Evolutionary conservation across 129 eudicot species (phyloP), one percentile per base, ranked within the genome.

Genomic region (Deinandra increscens): DNA sequence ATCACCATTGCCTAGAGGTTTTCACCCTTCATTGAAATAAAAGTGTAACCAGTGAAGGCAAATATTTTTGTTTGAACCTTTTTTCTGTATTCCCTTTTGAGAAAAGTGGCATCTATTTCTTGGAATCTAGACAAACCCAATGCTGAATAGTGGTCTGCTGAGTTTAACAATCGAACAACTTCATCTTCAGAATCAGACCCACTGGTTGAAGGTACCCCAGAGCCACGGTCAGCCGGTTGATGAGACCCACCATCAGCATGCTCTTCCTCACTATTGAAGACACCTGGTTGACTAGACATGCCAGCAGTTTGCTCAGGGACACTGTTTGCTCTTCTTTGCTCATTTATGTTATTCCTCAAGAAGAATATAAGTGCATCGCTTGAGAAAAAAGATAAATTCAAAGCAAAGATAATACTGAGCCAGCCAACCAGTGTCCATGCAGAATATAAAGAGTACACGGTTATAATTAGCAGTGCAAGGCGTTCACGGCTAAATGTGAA

Each of bases 161-260:
- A 85, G 73, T 94, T 94, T 64, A 94, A 78, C 81, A 94, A 85
- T 36, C 99, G 83, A 75, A 83, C 80, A 82, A 94, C 87, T 85
- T 94, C 99, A 45, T 90, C 93, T 85, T 85, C 97, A 73, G 89
- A 81, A 75, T 89, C 97, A 74, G 87, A 80, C 74, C 91, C 96
- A 82, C 99, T 89, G 3, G 97, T 89, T 50, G 99, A 94, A 75
- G 99, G 85, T 49, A 85, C 73, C 65, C 97, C 99, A 1, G 87
- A 41, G 78, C 81, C 72, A 71, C 87, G 87, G 58, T 93, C 97
- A 66, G 81, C 78, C 39, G 88, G 71, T 20, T 23, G 81, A 73
- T 78, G 74, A 61, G 75, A 48, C 78, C 91, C 87, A 72, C 50
- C 67, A 33, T 84, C 91, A 34, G 80, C 74, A 67, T 76, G 83